Evolutionary conservation across 176 grass and related monocot genomes (phyloP), one percentile per base, ranked within the genome.

Genomic region (Oryza punctata): DNA sequence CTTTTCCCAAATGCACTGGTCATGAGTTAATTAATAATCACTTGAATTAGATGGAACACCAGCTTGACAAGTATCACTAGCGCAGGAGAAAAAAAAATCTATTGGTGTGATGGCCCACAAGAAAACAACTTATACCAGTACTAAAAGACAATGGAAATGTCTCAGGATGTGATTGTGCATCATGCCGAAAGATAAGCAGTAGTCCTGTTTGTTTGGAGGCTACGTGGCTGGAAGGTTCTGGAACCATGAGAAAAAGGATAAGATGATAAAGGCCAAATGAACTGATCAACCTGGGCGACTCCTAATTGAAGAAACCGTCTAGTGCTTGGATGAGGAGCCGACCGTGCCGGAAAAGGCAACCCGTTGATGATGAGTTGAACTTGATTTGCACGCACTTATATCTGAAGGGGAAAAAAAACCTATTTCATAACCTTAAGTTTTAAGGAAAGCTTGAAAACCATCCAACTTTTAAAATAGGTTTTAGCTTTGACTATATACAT

Each of bases 311-410:
- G 24, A 40, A 69, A 77, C 25, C 8, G 18, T 54, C 18, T 54
- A 21, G 50, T 54, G 50, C 52, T 57, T n/a, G 52, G 19, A 57
- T 57, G 52, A 8, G 2, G 19, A 21, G 52, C 60, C 18, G 63
- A 41, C 54, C 73, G 82, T 85, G 82, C 82, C 73, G 65, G 49
- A 63, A 70, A 85, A 70, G 49, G 49, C 3, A 63, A 46, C 4
- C 3, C 2, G 19, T n/a, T 57, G 52, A 6, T 57, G 19, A 6
- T 57, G 52, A 1, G 52, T 7, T 57, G 52, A 57, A 6, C 6
- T 57, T n/a, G 52, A 57, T 57, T 57, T 57, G 18, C 52, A 57
- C 52, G 18, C 52, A 57, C 52, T 41, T 41, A 41, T 41, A 41
- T 41, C 40, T 41, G 40, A 41, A 41, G 40, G 1, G 38, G 2